Evolutionary conservation across 2,329 filamentous ascomycete species (phyloP), one percentile per base, ranked within the genome.

Genomic region (Beauveria australis): DNA sequence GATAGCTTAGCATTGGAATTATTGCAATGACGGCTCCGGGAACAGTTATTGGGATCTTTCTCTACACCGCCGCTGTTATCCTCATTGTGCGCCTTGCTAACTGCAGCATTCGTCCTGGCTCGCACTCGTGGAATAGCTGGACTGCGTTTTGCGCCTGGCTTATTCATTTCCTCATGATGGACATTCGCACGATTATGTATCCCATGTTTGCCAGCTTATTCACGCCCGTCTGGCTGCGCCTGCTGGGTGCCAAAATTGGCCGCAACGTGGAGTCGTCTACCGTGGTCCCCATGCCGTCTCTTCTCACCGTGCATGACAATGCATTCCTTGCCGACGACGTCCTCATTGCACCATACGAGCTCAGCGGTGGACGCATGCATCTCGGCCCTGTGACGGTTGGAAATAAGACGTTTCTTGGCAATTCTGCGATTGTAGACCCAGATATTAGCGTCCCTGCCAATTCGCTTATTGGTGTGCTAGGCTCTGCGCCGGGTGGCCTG

Each of bases 321-420:
- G 64, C 64, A 6, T 67, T 67, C 40, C 63, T 67, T 9, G 64
- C 65, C 44, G 65, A 67, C 52, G 64, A 67, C 28, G 65, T 66
- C 1, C 30, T 64, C 3, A 47, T 65, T 19, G 63, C 65, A 14
- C 64, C 65, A 6, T 65, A 60, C 46, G 63, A 63, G 44, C 61
- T 66, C 22, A 30, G 41, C 16, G 48, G n/a, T 7, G 64, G 65
- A 8, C 54, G 46, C 2, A 59, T 65, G n/a, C 61, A 54, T 6
- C 12, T 66, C 9, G 65, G 65, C 6, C 37, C 59, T 10, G 56
- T 61, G 4, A 56, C 63, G 0, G 56, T 66, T 6, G 65, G 63
- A 6, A 47, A 28, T 7, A 63, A 62, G 61, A 41, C 64, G 0
- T 67, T 67, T 47, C 62, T 66, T 10, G 65, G 65, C 7, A 67